Conservation (phyloP, 2,329 filamentous ascomycete genomes). For the Neofusicoccum laricinum region DNA sequence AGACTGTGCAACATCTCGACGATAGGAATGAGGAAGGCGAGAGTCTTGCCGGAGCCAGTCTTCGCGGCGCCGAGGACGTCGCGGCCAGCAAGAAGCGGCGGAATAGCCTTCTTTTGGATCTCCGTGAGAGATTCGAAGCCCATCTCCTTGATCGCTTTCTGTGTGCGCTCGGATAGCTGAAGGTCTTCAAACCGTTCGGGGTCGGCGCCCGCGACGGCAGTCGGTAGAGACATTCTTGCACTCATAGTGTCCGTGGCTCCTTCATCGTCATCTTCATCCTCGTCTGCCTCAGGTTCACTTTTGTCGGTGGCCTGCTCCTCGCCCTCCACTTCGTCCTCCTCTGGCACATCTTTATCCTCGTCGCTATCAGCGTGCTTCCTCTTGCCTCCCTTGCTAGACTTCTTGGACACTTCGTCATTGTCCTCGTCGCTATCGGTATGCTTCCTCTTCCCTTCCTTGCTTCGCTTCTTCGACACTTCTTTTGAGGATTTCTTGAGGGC, state of each 20-base stretch:
- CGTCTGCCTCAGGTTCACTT: conserved; percentile 17
- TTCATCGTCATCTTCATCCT: conserved; percentile 23
- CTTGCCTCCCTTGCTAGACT: conserved; percentile 14
- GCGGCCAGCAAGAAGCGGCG: conserved; percentile 80
- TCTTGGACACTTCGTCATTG: conserved; percentile 26
- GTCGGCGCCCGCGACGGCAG: conserved; percentile 51
- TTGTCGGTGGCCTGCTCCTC: conserved; percentile 21
- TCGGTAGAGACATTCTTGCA: conserved; percentile 56
- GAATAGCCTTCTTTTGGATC: conserved; percentile 85
- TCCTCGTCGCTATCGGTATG: conserved; percentile 25
- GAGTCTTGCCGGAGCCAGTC: conserved; percentile 92
- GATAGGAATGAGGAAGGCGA: conserved; percentile 91
- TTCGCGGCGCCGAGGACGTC: conserved; percentile 95
- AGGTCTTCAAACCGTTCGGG: conserved; percentile 76
- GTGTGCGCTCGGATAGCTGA: conserved; percentile 81
- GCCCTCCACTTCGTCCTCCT: conserved; percentile 31
- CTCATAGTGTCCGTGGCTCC: conserved; percentile 48
- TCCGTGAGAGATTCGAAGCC: conserved; percentile 93
- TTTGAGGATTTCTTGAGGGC: conserved; percentile 34
- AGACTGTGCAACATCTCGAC: conserved; percentile 89
- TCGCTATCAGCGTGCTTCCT: not conserved
- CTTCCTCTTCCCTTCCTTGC: conserved; percentile 41
- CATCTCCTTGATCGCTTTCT: conserved; percentile 87
- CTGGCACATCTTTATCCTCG: conserved; percentile 20
- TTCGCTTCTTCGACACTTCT: conserved; percentile 33